phyloP scores from a whole-genome alignment of 2,329 filamentous ascomycete genomes.

The Lasiodiplodia citricola region DNA sequence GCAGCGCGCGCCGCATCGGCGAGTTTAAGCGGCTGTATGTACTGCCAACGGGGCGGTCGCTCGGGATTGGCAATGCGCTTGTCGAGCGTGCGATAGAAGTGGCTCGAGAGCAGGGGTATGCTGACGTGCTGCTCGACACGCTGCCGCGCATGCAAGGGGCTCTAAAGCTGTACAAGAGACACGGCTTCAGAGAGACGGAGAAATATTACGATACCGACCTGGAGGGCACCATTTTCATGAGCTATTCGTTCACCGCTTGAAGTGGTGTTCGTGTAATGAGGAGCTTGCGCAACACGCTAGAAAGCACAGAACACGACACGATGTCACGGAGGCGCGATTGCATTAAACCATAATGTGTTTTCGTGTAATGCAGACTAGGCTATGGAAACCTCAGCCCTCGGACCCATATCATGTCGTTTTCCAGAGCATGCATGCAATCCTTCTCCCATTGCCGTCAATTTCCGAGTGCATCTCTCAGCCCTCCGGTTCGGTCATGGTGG shows the following conservation, averaged over 20 bases:
- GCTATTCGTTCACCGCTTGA: constrained; percentile 34
- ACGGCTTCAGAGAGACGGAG: constrained; percentile 59
- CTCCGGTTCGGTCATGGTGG: constrained; percentile 9
- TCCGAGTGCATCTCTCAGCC: constrained; percentile 20
- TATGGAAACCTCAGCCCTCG: constrained; percentile 7
- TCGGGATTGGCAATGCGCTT: constrained; percentile 56
- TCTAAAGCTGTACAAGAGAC: constrained; percentile 53
- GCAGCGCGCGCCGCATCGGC: constrained; percentile 30
- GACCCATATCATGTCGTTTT: constrained; percentile 18
- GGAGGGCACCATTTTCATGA: constrained; percentile 59
- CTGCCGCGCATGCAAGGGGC: constrained; percentile 59
- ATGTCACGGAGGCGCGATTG: not conserved
- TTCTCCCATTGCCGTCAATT: not conserved
- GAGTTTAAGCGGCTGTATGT: constrained; percentile 67
- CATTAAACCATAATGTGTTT: constrained; percentile 2
- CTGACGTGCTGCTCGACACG: constrained; percentile 62
- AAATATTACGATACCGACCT: constrained; percentile 63
- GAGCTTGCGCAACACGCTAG: not conserved
- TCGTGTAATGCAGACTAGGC: constrained; percentile 13
- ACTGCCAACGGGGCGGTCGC: constrained; percentile 52
- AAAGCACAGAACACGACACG: not conserved
- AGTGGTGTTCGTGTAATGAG: not conserved
- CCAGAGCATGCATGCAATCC: constrained; percentile 20
- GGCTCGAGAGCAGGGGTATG: constrained; percentile 57
- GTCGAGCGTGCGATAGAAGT: constrained; percentile 51